A percentile compares a stretch with the other conserved stretches of the same genome.
Evolutionary conservation across 2,329 filamentous ascomycete species (phyloP).

Genomic region (Ceratocystis eucalypticola): DNA sequence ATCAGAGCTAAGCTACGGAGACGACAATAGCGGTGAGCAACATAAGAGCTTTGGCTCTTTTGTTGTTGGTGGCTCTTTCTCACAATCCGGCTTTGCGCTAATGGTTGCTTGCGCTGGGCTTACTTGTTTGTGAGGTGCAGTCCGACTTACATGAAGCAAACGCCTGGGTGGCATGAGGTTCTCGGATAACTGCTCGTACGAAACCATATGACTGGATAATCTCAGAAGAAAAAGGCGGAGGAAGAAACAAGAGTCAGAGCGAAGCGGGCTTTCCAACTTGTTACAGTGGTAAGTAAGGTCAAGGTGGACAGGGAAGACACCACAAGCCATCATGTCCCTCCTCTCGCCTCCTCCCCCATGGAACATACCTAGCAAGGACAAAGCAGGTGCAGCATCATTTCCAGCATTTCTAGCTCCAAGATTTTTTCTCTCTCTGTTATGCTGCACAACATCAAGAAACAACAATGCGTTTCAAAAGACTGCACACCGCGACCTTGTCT

Average conservation of each 20-base stretch:
- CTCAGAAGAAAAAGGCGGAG: background rate
- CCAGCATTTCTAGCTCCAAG: background rate
- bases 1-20: background rate
- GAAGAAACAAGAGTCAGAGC: background rate
- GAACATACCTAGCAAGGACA: background rate
- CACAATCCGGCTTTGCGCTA: background rate
- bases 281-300: background rate
- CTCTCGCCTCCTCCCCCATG: too few species aligned
- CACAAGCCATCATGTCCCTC: background rate
- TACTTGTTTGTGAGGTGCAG: background rate
- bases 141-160: conserved; percentile 2
- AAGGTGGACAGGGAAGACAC: background rate
- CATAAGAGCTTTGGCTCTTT: background rate
- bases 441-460: background rate
- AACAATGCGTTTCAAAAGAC: conserved; percentile 5
- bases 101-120: background rate
- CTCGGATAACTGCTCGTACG: background rate
- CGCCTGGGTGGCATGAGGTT: background rate
- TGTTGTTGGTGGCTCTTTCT: background rate
- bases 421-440: background rate
- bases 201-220: background rate
- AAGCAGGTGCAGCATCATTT: background rate
- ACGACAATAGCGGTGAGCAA: background rate
- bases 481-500: background rate
- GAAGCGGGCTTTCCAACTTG: background rate